phyloP scores from a whole-genome alignment of 371 early-diverging fungal species.

The Aphelidium insulamus region DNA sequence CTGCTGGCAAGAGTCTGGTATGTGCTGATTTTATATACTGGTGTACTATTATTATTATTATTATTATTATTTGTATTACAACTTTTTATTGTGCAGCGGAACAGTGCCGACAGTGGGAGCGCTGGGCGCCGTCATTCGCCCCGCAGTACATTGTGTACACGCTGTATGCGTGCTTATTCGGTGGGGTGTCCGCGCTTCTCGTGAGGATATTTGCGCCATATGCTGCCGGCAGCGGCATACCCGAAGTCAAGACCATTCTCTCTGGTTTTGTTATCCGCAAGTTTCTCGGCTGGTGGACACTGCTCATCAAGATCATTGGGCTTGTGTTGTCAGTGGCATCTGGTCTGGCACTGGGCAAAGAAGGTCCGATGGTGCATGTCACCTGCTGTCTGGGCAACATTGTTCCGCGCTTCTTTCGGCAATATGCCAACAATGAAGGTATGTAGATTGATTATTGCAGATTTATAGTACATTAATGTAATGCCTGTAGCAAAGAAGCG shows the following conservation, averaged over 20 bases:
- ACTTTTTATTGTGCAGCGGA: background rate
- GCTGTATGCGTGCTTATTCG: slow-evolving; percentile 15
- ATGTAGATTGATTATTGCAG: slow-evolving; percentile 7
- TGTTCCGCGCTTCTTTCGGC: slow-evolving; percentile 53
- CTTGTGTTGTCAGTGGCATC: slow-evolving; percentile 62
- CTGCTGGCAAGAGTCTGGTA: slow-evolving; percentile 53
- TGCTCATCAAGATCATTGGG: slow-evolving; percentile 66
- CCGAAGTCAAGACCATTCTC: slow-evolving; percentile 84
- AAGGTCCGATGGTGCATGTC: slow-evolving; percentile 89
- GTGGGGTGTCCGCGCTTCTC: slow-evolving; percentile 24
- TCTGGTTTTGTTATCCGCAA: slow-evolving; percentile 78
- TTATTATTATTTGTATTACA: slow-evolving; percentile 3
- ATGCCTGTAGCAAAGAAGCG: slow-evolving; percentile 29
- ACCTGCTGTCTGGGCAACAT: slow-evolving; percentile 79
- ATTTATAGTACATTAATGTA: background rate
- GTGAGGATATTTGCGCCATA: slow-evolving; percentile 49
- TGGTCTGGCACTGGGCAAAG: slow-evolving; percentile 75
- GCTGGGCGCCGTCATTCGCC: slow-evolving; percentile 15
- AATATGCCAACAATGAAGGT: slow-evolving; percentile 61
- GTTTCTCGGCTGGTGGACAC: slow-evolving; percentile 61
- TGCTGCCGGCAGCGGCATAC: slow-evolving; percentile 82
- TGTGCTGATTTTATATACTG: slow-evolving; percentile 3
- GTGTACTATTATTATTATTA: slow-evolving; percentile 2
- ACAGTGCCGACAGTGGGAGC: too few species aligned
- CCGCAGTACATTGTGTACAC: slow-evolving; percentile 14